Evolutionary conservation across 2,329 filamentous ascomycete genomes (phyloP).

Genomic region (Xylaria hypoxylon): DNA sequence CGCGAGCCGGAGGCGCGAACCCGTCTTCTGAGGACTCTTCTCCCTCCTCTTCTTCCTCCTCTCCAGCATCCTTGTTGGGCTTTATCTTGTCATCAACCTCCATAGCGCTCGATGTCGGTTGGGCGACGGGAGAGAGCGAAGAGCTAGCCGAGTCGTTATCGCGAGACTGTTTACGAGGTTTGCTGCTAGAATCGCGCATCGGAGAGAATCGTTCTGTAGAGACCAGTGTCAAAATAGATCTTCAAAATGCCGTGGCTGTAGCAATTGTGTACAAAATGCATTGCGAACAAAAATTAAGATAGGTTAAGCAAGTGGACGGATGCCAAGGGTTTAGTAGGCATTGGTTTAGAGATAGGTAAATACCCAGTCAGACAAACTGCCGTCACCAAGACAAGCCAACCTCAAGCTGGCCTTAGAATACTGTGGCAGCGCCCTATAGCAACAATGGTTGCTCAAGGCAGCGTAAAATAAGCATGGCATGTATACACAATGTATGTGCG

Average conservation of each 20-base stretch:
- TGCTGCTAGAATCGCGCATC: conserved; percentile 59
- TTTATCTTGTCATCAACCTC: conserved; percentile 68
- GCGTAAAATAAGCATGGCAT: conserved; percentile 2
- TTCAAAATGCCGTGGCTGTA: conserved; percentile 6
- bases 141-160: conserved; percentile 69
- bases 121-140: conserved; percentile 68
- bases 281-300: conserved; percentile 11
- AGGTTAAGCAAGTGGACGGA: neutral
- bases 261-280: neutral
- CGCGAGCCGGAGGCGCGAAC: conserved; percentile 69
- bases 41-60: conserved; percentile 56
- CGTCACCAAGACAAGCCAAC: conserved; percentile 18
- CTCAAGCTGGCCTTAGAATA: no score
- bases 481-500: conserved; percentile 10
- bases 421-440: neutral
- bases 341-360: neutral
- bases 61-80: conserved; percentile 53
- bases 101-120: conserved; percentile 66
- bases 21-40: conserved; percentile 69
- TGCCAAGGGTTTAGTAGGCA: neutral
- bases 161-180: conserved; percentile 63
- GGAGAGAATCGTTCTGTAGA: conserved; percentile 65
- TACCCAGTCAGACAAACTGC: neutral
- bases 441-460: conserved; percentile 20
- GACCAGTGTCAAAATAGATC: conserved; percentile 35